Percentiles rank a stretch among this genome's conserved stretches.
Conservation (phyloP, 1,284 basidiomycete genomes). For the Porodaedalea pini region DNA sequence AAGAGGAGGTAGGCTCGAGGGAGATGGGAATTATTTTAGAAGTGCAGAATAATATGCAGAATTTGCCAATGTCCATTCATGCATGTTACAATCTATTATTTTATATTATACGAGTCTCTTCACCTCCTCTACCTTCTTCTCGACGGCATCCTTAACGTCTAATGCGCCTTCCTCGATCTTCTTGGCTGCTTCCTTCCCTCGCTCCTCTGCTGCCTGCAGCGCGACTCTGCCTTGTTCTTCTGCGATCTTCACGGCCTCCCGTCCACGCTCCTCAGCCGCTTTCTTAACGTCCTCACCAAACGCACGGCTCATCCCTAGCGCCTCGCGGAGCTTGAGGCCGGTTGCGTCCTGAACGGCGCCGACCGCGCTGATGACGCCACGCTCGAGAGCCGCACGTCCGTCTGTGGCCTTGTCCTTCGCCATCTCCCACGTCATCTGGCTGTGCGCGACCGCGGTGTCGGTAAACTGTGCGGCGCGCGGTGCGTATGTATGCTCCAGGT, state of each 20-base stretch:
- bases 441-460: constrained; percentile 61
- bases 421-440: constrained; percentile 53
- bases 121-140: constrained; percentile 11
- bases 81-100: background rate
- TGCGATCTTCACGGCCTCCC: constrained; percentile 22
- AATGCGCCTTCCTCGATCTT: too few relatives aligned
- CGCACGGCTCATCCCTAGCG: constrained; percentile 42
- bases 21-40: too few relatives aligned
- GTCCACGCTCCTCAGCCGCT: constrained; percentile 23
- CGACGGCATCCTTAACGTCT: too few relatives aligned
- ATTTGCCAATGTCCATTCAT: background rate
- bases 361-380: constrained; percentile 47
- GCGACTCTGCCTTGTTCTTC: constrained; percentile 24
- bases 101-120: constrained; percentile 17
- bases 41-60: too few relatives aligned
- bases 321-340: constrained; percentile 67
- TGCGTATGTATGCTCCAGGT: constrained; percentile 68
- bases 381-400: constrained; percentile 42
- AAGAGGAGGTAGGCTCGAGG: too few relatives aligned
- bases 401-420: constrained; percentile 41
- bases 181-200: constrained; percentile 24
- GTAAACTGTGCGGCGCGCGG: constrained; percentile 69
- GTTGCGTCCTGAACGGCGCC: constrained; percentile 64
- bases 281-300: constrained; percentile 22
- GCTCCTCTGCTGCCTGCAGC: constrained; percentile 22